Evolutionary conservation across 2,329 filamentous ascomycete species (phyloP), one percentile per base, ranked within the genome.

Genomic region (Exutisphaerella laricina): DNA sequence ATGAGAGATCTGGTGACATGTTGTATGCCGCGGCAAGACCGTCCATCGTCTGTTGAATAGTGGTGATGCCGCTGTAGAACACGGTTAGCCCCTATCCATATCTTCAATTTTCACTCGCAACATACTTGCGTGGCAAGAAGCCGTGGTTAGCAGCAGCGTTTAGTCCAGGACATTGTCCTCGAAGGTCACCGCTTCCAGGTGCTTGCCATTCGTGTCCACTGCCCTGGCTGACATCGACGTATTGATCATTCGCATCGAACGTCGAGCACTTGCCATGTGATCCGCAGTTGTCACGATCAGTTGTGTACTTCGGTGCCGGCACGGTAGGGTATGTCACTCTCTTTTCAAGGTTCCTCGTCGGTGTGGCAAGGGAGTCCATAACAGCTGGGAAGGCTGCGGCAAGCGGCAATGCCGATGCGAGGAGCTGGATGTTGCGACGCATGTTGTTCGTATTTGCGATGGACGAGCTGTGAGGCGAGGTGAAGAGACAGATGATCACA

Each of bases 191-290:
- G 13, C 39, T 23, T 4, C 55, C 51, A 18, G 61, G 59, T 20
- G 60, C 48, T 9, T 45, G 43, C 16, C 52, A 62, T 14, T 52
- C 56, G 33, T 62, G 50, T 2, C 46, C 43, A 18, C 56, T 57
- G 22, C 46, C 49, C 13, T 42, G 48, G 20, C 37, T 44, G n/a
- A 60, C 52, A 26, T 55, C 46, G 35, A 57, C 44, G 37, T 46
- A 49, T 32, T 62, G 59, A 10, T 57, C 45, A 10, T 51, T 43
- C 2, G 60, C 55, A 41, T 64, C 50, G 39, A 63, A 64, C 2
- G 45, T 42, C 7, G 50, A 46, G 35, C 47, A 50, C 10, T 48
- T 48, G 16, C 47, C 48, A 22, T 50, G 50, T 1, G 43, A 45
- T 21, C 50, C 50, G 20, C 47, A 50, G 38, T 53, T 50, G 16